These are phyloP conservation scores for Backusella tuberculispora DNA, from an alignment of 192 early-diverging fungal genomes.

Conservation along the genomic window DNA sequence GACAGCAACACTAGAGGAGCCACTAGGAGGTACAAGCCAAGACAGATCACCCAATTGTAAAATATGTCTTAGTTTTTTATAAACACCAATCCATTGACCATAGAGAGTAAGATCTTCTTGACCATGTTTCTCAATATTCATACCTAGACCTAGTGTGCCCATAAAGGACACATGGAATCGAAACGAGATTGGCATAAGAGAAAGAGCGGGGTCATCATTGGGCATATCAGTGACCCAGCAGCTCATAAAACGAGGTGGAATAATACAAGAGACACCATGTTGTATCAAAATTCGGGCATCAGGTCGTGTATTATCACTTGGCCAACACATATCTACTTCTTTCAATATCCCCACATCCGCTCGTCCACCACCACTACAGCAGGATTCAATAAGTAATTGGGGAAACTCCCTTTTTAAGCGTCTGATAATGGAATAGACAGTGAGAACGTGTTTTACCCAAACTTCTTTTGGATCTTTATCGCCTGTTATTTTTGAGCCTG, in stretches of 20 bases:
- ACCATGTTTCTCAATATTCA: not conserved
- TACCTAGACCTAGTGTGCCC: constrained; percentile 23
- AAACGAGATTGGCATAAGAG: constrained; percentile 18
- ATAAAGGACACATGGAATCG: constrained; percentile 32
- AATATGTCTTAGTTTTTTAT: constrained; percentile 20
- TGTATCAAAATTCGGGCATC: constrained; percentile 34
- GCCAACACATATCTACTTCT: constrained; percentile 18
- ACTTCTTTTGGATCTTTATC: constrained; percentile 15
- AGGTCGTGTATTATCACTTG: constrained; percentile 28
- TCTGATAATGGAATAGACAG: constrained; percentile 13
- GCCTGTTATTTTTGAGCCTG: not conserved
- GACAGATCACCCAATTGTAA: constrained; percentile 22
- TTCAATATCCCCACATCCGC: constrained; percentile 14
- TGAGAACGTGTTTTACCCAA: constrained; percentile 24
- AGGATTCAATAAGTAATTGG: constrained; percentile 25
- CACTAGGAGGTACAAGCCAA: constrained; percentile 24
- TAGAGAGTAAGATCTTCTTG: not conserved
- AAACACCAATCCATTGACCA: constrained; percentile 23
- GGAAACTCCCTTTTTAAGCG: constrained; percentile 17
- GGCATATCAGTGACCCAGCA: constrained; percentile 29
- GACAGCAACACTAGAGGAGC: not conserved
- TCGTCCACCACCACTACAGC: constrained; percentile 33
- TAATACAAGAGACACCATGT: constrained; percentile 23
- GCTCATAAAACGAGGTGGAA: constrained; percentile 20
- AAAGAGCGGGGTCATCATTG: not conserved